Evolutionary conservation across 352 stramenopile species (phyloP).

Genomic region (Phytopythium chamaehyphon): DNA sequence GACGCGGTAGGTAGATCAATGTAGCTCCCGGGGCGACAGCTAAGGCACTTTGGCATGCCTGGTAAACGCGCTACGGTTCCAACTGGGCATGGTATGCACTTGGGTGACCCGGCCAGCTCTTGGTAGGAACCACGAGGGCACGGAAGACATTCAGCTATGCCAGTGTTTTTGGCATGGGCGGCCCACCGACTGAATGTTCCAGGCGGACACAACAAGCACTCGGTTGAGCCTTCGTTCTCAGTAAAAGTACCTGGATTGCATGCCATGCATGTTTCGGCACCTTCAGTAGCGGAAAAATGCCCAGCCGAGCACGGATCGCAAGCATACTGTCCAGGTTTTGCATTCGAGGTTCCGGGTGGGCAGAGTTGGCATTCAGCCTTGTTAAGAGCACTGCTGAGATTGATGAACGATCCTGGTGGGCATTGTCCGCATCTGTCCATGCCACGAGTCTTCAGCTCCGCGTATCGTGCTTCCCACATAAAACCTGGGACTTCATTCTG

Average conservation of each 20-base stretch:
- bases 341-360: constrained; percentile 3
- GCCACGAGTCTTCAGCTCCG: constrained; percentile 7
- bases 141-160: constrained; percentile 24
- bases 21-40: constrained; percentile 35
- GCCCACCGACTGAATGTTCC: constrained; percentile 27
- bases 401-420: constrained; percentile 14
- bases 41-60: constrained; percentile 29
- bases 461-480: not conserved
- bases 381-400: not conserved
- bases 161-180: constrained; percentile 9
- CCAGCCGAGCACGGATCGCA: constrained; percentile 2
- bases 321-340: not conserved
- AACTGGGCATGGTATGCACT: constrained; percentile 28
- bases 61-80: constrained; percentile 30
- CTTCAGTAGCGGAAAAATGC: constrained; percentile 3
- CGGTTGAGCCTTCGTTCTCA: constrained; percentile 19
- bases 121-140: constrained; percentile 44
- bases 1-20: constrained; percentile 20
- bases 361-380: not conserved
- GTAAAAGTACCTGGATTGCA: constrained; percentile 48
- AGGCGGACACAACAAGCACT: constrained; percentile 28
- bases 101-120: constrained; percentile 13
- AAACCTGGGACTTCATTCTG: constrained; percentile 4
- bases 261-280: constrained; percentile 16
- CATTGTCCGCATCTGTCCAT: constrained; percentile 5